These are phyloP conservation scores for Coemansia sp. DNA, from an alignment of 371 early-diverging fungal genomes.

Conservation along the genomic window DNA sequence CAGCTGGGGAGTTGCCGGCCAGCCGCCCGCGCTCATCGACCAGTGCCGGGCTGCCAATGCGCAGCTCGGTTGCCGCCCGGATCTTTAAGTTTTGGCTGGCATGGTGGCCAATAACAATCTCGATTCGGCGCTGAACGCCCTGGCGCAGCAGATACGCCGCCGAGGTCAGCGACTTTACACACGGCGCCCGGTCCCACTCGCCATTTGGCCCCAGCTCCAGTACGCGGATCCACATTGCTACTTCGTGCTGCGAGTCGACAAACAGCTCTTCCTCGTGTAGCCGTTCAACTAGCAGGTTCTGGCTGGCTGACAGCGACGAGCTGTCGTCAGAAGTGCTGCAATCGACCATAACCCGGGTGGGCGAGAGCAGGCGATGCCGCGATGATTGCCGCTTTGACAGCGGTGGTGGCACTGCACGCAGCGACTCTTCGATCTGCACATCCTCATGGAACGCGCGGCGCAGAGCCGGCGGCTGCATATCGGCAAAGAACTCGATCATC, in stretches of 20 bases:
- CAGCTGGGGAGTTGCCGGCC: neutral
- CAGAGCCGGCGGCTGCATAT: slow-evolving; percentile 56
- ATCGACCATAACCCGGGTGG: slow-evolving; percentile 21
- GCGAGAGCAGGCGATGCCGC: slow-evolving; percentile 1
- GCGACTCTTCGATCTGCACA: slow-evolving; percentile 53
- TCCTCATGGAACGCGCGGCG: slow-evolving; percentile 66
- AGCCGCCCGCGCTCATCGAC: slow-evolving; percentile 67
- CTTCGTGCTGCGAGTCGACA: slow-evolving; percentile 68
- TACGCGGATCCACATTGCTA: slow-evolving; percentile 66
- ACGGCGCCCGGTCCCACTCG: slow-evolving; percentile 69
- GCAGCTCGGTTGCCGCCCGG: slow-evolving; percentile 56
- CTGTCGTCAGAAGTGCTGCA: neutral
- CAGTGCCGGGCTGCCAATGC: slow-evolving; percentile 65
- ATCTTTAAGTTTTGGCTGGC: slow-evolving; percentile 72
- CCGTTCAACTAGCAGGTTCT: slow-evolving; percentile 34
- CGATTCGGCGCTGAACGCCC: slow-evolving; percentile 80
- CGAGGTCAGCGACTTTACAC: slow-evolving; percentile 54
- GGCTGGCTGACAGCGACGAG: slow-evolving; percentile 27
- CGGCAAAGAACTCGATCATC: slow-evolving; percentile 63
- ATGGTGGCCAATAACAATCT: slow-evolving; percentile 70
- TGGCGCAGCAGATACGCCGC: slow-evolving; percentile 76
- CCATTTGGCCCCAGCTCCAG: slow-evolving; percentile 70
- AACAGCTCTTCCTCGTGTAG: slow-evolving; percentile 62
- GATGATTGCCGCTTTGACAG: neutral
- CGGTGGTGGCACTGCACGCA: slow-evolving; percentile 7